These are phyloP conservation scores for Fusarium sp. DNA, from an alignment of 2,329 filamentous ascomycete genomes.

Conservation along the genomic window DNA sequence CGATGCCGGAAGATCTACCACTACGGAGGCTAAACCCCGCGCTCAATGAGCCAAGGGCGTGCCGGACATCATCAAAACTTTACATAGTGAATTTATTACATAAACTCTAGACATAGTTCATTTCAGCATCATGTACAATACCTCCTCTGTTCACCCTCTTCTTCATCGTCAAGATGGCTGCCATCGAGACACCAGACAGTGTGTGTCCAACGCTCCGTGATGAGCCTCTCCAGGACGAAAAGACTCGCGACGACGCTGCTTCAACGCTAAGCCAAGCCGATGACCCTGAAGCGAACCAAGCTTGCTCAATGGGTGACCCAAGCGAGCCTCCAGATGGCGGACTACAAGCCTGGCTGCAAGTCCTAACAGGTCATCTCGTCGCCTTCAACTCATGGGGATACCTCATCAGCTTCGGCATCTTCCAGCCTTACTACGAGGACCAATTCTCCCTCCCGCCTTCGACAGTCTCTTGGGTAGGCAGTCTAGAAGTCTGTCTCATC, in stretches of 20 bases:
- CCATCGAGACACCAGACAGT: slow-evolving; percentile 8
- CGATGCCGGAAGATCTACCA: slow-evolving; percentile 21
- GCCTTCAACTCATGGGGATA: slow-evolving; percentile 60
- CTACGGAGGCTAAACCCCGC: slow-evolving; percentile 39
- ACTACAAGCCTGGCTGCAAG: slow-evolving; percentile 57
- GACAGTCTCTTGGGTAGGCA: slow-evolving; percentile 65
- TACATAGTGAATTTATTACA: slow-evolving; percentile 12
- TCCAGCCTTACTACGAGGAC: slow-evolving; percentile 57
- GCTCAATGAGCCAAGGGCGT: slow-evolving; percentile 5
- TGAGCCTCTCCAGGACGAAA: slow-evolving; percentile 15
- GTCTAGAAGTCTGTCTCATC: slow-evolving; percentile 62
- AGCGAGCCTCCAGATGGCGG: slow-evolving; percentile 56
- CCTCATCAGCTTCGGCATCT: slow-evolving; percentile 59
- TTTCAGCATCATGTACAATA: background rate
- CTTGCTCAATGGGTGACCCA: background rate
- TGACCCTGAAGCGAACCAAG: slow-evolving; percentile 2
- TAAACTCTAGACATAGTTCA: background rate
- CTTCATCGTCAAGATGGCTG: background rate
- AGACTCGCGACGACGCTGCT: slow-evolving; percentile 22
- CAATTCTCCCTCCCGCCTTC: slow-evolving; percentile 54
- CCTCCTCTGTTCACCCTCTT: accelerated
- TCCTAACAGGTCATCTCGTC: slow-evolving; percentile 57
- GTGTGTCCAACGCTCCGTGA: slow-evolving; percentile 26
- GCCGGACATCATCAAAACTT: slow-evolving; percentile 13
- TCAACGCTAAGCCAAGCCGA: slow-evolving; percentile 13